Conservation (phyloP, 306 rosid genomes). For the Crataegus laevigata region DNA sequence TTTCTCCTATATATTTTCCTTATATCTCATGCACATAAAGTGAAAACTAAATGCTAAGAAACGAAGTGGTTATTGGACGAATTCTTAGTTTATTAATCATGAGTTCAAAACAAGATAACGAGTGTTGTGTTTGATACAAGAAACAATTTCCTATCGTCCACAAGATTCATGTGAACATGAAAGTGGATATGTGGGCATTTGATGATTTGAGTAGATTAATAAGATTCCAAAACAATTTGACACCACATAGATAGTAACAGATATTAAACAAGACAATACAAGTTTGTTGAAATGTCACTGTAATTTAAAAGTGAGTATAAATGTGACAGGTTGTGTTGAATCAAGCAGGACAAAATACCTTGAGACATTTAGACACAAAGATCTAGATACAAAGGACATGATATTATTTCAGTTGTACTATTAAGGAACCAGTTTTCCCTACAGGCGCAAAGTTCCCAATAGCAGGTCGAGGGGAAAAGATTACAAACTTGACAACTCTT, state of each 20-base stretch:
- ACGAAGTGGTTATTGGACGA: not conserved
- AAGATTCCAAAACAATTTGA: constrained; percentile 30
- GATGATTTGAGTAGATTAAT: not conserved
- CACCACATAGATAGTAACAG: constrained; percentile 42
- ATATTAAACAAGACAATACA: constrained; percentile 26
- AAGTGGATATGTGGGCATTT: constrained; percentile 3
- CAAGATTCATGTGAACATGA: constrained; percentile 34
- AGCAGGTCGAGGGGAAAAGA: not conserved
- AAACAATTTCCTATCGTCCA: constrained; percentile 36
- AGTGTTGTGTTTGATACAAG: not conserved
- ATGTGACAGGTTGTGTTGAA: constrained; percentile 25
- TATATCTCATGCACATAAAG: not conserved
- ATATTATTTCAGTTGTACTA: not conserved
- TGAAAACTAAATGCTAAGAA: not conserved
- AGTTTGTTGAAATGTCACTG: constrained; percentile 55
- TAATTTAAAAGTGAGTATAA: constrained; percentile 44
- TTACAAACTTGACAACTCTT: not conserved
- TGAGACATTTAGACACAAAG: constrained; percentile 8
- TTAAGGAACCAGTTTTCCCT: not conserved
- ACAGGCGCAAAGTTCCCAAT: not conserved
- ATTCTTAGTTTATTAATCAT: not conserved
- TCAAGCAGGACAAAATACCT: constrained; percentile 6
- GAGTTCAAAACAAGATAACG: not conserved
- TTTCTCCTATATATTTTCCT: not conserved
- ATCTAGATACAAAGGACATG: not conserved